phyloP scores from a whole-genome alignment of 2,329 filamentous ascomycete genomes.

The Cytospora chrysosperma region DNA sequence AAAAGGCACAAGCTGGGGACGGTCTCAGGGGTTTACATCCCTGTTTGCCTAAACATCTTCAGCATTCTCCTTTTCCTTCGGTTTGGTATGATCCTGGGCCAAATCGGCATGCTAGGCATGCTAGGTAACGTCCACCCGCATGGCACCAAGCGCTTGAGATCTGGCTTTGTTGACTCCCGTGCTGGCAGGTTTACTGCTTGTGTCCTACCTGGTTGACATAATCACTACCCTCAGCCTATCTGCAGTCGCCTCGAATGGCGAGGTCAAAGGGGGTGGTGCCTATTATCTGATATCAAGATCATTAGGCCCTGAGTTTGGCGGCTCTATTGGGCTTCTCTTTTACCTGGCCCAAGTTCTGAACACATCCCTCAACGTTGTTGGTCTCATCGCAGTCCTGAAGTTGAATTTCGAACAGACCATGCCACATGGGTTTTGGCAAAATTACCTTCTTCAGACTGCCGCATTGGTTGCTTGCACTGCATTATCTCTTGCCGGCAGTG shows the following conservation, averaged over 20 bases:
- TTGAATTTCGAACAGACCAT: slow-evolving; percentile 70
- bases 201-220: slow-evolving; percentile 79
- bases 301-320: slow-evolving; percentile 83
- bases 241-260: slow-evolving; percentile 86
- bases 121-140: slow-evolving; percentile 56
- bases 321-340: slow-evolving; percentile 83
- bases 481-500: slow-evolving; percentile 77
- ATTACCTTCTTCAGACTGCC: slow-evolving; percentile 72
- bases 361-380: slow-evolving; percentile 83
- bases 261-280: slow-evolving; percentile 81
- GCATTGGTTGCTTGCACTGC: slow-evolving; percentile 70
- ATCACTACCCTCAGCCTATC: slow-evolving; percentile 83
- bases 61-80: slow-evolving; percentile 92
- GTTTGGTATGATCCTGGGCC: slow-evolving; percentile 81
- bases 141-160: slow-evolving; percentile 26
- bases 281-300: slow-evolving; percentile 88
- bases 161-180: background rate
- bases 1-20: slow-evolving; percentile 67
- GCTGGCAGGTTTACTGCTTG: slow-evolving; percentile 63
- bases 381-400: slow-evolving; percentile 77
- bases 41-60: slow-evolving; percentile 83
- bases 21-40: slow-evolving; percentile 79
- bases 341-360: slow-evolving; percentile 89
- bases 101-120: slow-evolving; percentile 76
- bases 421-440: slow-evolving; percentile 71